Evolutionary conservation across 73 alveolate genomes (phyloP).

Genomic region (Tetrahymena thermophila): DNA sequence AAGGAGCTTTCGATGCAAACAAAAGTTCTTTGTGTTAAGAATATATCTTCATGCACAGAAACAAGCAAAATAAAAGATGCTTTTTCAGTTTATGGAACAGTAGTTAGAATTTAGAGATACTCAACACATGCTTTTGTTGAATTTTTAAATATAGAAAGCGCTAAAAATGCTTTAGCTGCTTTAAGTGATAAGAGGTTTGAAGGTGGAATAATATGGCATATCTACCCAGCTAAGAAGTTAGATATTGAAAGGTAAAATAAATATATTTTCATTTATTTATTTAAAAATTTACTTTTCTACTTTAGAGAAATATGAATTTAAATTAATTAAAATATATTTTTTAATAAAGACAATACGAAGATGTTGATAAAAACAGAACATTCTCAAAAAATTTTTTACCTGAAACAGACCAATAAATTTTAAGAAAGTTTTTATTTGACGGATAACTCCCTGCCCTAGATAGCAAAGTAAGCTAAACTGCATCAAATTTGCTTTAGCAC

Average conservation of each 20-base stretch:
- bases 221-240: neutral
- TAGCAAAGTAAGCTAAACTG: neutral
- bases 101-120: neutral
- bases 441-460: neutral
- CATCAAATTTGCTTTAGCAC: neutral
- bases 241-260: neutral
- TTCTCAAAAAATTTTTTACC: neutral
- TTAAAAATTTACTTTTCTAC: no score
- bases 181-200: neutral
- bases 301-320: neutral
- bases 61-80: neutral
- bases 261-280: neutral
- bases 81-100: neutral
- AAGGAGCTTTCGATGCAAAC: neutral
- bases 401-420: neutral
- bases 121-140: neutral
- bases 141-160: neutral
- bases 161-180: neutral
- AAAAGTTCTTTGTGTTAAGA: neutral
- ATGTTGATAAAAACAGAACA: neutral
- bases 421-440: neutral
- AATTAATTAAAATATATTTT: neutral
- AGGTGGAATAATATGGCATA: neutral
- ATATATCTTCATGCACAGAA: neutral
- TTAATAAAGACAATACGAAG: neutral